These are phyloP conservation scores for Cladophialophora psammophila DNA, from an alignment of 2,329 filamentous ascomycete genomes.

Conservation along the genomic window DNA sequence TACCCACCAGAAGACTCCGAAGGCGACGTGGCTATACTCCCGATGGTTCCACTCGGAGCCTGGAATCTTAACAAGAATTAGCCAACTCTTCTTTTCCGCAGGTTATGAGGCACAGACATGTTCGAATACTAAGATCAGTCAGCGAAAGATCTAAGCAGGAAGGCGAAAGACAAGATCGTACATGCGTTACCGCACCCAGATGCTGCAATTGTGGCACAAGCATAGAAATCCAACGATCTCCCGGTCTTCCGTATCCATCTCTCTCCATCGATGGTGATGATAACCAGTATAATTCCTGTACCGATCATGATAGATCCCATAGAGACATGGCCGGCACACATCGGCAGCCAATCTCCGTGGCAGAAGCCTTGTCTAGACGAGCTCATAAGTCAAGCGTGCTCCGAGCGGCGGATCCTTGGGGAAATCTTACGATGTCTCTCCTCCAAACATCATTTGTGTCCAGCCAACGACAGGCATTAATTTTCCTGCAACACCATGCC, in stretches of 20 bases:
- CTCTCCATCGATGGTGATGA: neutral
- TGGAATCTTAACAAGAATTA: neutral
- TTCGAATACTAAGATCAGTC: neutral
- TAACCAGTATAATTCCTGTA: neutral
- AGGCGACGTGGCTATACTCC: neutral
- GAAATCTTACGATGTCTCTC: neutral
- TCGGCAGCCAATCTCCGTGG: neutral
- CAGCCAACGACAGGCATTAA: neutral
- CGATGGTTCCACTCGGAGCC: neutral
- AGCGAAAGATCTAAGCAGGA: neutral
- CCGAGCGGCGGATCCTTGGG: neutral
- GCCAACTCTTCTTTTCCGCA: neutral
- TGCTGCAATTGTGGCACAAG: neutral
- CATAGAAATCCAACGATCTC: slow-evolving; percentile 3
- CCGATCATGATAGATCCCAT: slow-evolving; percentile 1
- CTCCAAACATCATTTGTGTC: neutral
- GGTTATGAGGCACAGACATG: neutral
- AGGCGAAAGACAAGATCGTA: neutral
- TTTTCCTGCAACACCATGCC: neutral
- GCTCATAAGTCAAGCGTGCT: neutral
- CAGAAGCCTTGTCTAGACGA: neutral
- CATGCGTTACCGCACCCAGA: neutral
- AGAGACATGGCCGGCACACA: neutral
- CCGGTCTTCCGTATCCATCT: neutral
- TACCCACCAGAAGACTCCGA: neutral